phyloP scores from a whole-genome alignment of 441 rosid species.

The Populus hybrid region DNA sequence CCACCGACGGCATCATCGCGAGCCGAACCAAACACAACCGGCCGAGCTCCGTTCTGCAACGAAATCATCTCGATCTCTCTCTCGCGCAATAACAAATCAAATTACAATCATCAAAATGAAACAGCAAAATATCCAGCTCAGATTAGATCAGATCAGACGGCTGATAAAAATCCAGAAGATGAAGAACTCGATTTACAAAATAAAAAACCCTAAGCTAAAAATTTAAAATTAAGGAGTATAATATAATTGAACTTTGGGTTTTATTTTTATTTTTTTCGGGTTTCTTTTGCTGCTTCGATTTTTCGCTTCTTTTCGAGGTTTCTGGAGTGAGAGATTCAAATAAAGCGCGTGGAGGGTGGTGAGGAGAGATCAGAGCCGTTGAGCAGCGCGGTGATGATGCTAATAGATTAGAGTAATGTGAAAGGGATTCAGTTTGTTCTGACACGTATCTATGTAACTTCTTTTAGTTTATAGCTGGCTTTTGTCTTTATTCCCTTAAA shows the following conservation, averaged over 20 bases:
- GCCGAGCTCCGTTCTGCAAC: constrained; percentile 49
- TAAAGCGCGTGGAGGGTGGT: neutral
- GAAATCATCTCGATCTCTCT: constrained; percentile 45
- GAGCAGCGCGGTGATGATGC: constrained; percentile 26
- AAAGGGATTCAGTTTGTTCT: constrained; percentile 9
- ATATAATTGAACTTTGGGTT: neutral
- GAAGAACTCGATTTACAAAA: neutral
- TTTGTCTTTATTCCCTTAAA: neutral
- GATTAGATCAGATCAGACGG: constrained; percentile 35
- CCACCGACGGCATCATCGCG: constrained; percentile 35
- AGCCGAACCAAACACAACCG: constrained; percentile 32
- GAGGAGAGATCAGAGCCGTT: constrained; percentile 35
- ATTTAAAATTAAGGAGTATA: constrained; percentile 1
- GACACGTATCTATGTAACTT: constrained; percentile 19
- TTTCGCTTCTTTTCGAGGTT: neutral
- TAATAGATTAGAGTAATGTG: neutral
- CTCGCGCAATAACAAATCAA: constrained; percentile 24
- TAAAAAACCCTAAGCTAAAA: constrained; percentile 11
- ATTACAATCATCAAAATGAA: constrained; percentile 13
- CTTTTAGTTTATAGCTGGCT: neutral
- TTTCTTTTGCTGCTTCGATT: constrained; percentile 18
- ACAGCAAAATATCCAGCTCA: constrained; percentile 15
- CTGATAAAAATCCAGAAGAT: constrained; percentile 1
- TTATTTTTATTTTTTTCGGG: constrained; percentile 6
- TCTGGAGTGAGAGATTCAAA: neutral